Percentiles rank a stretch among this genome's conserved stretches.
Evolutionary conservation across 495 filamentous ascomycete species (phyloP).

Genomic region (Chlorociboria aeruginascens): DNA sequence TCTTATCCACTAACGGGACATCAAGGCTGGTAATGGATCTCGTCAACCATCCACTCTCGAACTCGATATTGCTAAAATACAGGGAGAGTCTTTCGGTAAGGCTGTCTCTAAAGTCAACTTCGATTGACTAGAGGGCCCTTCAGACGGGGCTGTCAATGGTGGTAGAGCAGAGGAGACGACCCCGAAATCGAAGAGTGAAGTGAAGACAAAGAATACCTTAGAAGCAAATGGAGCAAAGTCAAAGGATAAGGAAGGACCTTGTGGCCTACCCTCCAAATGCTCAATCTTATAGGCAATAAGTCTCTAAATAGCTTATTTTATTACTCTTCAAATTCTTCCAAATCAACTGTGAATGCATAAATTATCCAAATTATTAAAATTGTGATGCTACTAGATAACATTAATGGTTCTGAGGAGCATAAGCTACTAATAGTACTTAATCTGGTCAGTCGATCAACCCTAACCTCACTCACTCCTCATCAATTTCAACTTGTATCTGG

Average conservation of each 20-base stretch:
- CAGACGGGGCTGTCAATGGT: not conserved
- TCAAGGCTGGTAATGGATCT: conserved; percentile 53
- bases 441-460: not conserved
- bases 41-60: conserved; percentile 67
- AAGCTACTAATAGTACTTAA: not conserved
- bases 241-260: conserved; percentile 40
- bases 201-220: not conserved
- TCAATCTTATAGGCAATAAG: not conserved
- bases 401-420: too few relatives aligned
- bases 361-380: too few relatives aligned
- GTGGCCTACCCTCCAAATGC: conserved; percentile 43
- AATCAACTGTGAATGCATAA: too few relatives aligned
- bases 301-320: too few relatives aligned
- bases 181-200: not conserved
- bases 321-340: too few relatives aligned
- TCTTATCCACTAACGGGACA: conserved; percentile 17
- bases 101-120: conserved; percentile 60
- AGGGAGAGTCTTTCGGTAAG: conserved; percentile 83
- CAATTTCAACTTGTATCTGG: conserved; percentile 33
- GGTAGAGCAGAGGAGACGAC: not conserved
- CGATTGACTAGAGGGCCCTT: conserved; percentile 66
- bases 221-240: conserved; percentile 12
- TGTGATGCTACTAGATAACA: too few relatives aligned
- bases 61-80: conserved; percentile 61
- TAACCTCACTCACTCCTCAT: conserved; percentile 19